phyloP scores from a whole-genome alignment of 257 asterid species.

The Catharanthus roseus region DNA sequence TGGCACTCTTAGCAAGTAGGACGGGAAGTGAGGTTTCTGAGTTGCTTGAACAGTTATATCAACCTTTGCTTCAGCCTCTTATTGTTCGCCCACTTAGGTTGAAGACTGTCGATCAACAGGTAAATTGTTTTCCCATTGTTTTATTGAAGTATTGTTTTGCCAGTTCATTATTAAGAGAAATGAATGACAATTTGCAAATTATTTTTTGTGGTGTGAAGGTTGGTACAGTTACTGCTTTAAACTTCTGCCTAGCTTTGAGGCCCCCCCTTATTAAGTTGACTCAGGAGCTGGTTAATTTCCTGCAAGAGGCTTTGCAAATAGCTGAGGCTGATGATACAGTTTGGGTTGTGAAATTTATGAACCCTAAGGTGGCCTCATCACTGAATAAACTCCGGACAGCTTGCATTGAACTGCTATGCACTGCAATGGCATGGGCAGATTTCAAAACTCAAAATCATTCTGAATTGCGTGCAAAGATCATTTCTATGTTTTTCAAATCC shows the following conservation, averaged over 20 bases:
- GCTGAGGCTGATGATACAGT: slow-evolving; percentile 93
- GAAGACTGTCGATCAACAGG: slow-evolving; percentile 98
- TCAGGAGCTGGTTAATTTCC: slow-evolving; percentile 77
- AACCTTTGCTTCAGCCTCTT: slow-evolving; percentile 93
- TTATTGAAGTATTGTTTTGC: slow-evolving; percentile 8
- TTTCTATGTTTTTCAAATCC: slow-evolving; percentile 97
- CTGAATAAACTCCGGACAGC: slow-evolving; percentile 93
- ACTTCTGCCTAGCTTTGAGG: slow-evolving; percentile 95
- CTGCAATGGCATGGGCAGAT: slow-evolving; percentile 99
- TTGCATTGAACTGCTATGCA: slow-evolving; percentile 94
- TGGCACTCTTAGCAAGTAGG: slow-evolving; percentile 96
- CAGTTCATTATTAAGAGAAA: neutral
- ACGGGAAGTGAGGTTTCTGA: slow-evolving; percentile 99
- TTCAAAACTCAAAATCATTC: slow-evolving; percentile 92
- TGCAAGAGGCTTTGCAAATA: slow-evolving; percentile 98
- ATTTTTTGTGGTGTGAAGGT: slow-evolving; percentile 48
- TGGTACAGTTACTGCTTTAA: slow-evolving; percentile 93
- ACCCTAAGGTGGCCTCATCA: slow-evolving; percentile 83
- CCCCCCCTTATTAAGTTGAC: slow-evolving; percentile 98
- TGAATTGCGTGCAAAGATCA: slow-evolving; percentile 88
- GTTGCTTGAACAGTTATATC: slow-evolving; percentile 93
- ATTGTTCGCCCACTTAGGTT: slow-evolving; percentile 82
- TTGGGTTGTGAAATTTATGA: slow-evolving; percentile 88
- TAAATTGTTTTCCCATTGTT: slow-evolving; percentile 25
- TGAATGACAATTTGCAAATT: slow-evolving; percentile 12